Conservation (phyloP, 2,329 filamentous ascomycete species). For the Penicillium verrucosum region DNA sequence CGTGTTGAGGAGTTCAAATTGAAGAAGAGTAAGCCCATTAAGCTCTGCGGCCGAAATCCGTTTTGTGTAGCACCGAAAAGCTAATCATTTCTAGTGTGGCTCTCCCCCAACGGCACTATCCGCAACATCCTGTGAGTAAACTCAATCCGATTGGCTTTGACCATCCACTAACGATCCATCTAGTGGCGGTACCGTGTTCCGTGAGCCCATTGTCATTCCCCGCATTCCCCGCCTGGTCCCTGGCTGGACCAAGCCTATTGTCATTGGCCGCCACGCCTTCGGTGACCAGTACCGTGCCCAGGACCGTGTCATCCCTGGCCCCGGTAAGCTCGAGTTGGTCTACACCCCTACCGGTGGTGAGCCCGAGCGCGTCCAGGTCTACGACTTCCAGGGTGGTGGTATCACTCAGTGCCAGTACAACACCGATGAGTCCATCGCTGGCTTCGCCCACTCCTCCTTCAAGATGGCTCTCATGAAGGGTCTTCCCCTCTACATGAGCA, state of each 20-base stretch:
- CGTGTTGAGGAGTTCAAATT: slow-evolving; percentile 97
- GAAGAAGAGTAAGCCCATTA: slow-evolving; percentile 79
- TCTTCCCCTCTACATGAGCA: slow-evolving; percentile 98
- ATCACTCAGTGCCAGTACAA: slow-evolving; percentile 97
- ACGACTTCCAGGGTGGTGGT: slow-evolving; percentile 79
- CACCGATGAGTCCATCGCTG: slow-evolving; percentile 89
- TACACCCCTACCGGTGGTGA: slow-evolving; percentile 78
- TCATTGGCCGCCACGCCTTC: slow-evolving; percentile 97
- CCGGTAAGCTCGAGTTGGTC: slow-evolving; percentile 89
- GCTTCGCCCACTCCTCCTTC: slow-evolving; percentile 95
- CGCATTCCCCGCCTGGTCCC: slow-evolving; percentile 89
- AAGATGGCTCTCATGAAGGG: slow-evolving; percentile 86
- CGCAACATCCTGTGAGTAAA: slow-evolving; percentile 58
- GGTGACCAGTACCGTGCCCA: slow-evolving; percentile 98
- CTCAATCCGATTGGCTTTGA: background rate
- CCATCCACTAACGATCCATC: slow-evolving; percentile 19
- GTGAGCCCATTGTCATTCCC: slow-evolving; percentile 95
- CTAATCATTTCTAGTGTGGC: slow-evolving; percentile 68
- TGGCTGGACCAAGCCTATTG: slow-evolving; percentile 98
- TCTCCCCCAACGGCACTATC: slow-evolving; percentile 91
- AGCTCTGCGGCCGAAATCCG: slow-evolving; percentile 31
- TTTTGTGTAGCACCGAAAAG: slow-evolving; percentile 1
- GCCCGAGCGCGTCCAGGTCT: slow-evolving; percentile 85
- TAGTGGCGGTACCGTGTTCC: slow-evolving; percentile 91
- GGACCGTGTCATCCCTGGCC: slow-evolving; percentile 77